Conservation (phyloP, 768 basidiomycete genomes). For the Russula emetica region DNA sequence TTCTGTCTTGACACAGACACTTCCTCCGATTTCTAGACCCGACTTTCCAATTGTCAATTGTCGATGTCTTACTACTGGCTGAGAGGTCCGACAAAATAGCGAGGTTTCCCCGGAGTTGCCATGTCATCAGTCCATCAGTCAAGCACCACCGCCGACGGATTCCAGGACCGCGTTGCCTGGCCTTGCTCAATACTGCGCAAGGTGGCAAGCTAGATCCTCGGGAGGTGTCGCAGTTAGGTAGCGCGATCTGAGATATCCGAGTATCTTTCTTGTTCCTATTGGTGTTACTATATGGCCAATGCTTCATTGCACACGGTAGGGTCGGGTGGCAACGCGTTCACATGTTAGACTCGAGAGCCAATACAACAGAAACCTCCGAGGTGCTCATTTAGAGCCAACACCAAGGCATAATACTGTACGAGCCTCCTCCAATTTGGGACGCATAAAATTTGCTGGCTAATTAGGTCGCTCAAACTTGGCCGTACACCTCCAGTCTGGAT, state of each 20-base stretch:
- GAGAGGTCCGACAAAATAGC: slow-evolving; percentile 4
- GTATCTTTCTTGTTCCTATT: not conserved
- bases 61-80: not conserved
- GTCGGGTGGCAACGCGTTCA: not conserved
- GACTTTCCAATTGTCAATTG: not conserved
- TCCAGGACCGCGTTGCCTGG: slow-evolving; percentile 1
- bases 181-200: not conserved
- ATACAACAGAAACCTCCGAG: not conserved
- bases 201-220: slow-evolving; percentile 1
- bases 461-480: not conserved
- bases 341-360: not conserved
- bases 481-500: not conserved
- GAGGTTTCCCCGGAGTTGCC: slow-evolving; percentile 10
- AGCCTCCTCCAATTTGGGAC: not conserved
- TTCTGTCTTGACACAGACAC: not conserved
- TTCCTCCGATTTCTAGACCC: not conserved
- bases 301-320: not conserved
- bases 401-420: not conserved
- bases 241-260: not conserved
- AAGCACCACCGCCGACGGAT: not conserved
- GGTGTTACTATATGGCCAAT: not conserved
- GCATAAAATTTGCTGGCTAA: not conserved
- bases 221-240: not conserved
- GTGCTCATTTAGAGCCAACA: not conserved
- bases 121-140: slow-evolving; percentile 13